phyloP scores from a whole-genome alignment of 805 yeast genomes.

The Spathaspora passalidarum region DNA sequence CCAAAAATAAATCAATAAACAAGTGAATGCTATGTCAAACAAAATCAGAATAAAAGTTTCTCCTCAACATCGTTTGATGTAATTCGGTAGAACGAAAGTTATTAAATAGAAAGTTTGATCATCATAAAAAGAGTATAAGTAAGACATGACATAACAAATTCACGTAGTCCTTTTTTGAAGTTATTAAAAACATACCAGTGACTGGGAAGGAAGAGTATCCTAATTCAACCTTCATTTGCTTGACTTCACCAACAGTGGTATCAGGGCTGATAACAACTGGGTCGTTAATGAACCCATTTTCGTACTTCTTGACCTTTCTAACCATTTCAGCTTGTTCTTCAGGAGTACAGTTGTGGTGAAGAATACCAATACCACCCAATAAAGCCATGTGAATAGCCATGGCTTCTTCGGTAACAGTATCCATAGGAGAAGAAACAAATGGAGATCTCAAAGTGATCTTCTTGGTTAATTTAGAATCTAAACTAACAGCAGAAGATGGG shows the following conservation, averaged over 20 bases:
- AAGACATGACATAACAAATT: too few species aligned
- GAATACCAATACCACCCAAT: constrained; percentile 97
- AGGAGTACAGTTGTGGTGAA: constrained; percentile 94
- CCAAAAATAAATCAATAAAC: not conserved
- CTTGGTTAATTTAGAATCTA: constrained; percentile 88
- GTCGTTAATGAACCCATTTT: constrained; percentile 95
- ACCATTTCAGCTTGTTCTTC: constrained; percentile 99
- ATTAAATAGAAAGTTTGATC: constrained; percentile 48
- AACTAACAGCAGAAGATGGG: constrained; percentile 71
- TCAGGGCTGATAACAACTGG: constrained; percentile 78
- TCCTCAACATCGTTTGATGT: constrained; percentile 98
- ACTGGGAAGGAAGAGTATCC: constrained; percentile 99
- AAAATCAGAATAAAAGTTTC: constrained; percentile 27
- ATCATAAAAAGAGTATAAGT: constrained; percentile 38
- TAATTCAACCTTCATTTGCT: constrained; percentile 59
- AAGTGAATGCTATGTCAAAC: constrained; percentile 4
- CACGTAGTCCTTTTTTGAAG: not conserved
- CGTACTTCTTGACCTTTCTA: constrained; percentile 91
- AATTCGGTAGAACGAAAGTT: constrained; percentile 99
- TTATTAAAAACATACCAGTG: constrained; percentile 79
- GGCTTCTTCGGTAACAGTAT: constrained; percentile 94
- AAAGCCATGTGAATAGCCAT: constrained; percentile 99
- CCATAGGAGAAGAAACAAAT: constrained; percentile 98
- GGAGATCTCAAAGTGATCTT: constrained; percentile 90
- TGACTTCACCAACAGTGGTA: constrained; percentile 78